Base-by-base conservation (phyloP, 768 basidiomycete genomes). In the Suillus hirtellus region DNA sequence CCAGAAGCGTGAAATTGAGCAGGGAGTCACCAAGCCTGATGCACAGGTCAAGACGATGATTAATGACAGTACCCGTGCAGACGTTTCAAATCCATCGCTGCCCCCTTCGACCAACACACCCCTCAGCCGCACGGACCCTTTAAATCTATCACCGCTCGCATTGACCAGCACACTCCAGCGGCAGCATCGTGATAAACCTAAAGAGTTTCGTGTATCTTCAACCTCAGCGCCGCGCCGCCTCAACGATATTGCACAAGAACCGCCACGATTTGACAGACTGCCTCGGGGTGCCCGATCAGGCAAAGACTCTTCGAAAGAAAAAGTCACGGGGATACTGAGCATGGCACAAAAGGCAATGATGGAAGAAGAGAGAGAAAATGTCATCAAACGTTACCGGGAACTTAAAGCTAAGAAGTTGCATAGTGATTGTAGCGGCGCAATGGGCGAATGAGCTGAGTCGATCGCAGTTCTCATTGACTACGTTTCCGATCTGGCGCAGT, bases 281-380 rank as follows among this genome's bases (percentile, higher is more conserved):
- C 84, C 86, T 24, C 82, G 86, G 24, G 80, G 83, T 35, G 81
- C 75, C 15, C 71, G 71, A 60, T 62, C 66, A 14, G 67, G 65
- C 2, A 65, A 63, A 66, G 68, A 52, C 55, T 69, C 59, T 58
- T 63, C 69, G 69, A 63, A 77, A 79, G 69, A 70, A 65, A 44
- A 76, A 82, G 11, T 60, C 17, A 60, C 63, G 47, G 82, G 81
- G 3, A 81, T 90, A 9, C 67, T 93, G 37, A 89, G 88, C 35
- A 87, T 92, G 83, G 86, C 88, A 15, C 90, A 92, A 77, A 87
- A 85, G 71, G 80, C 80, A 7, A 86, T 90, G 86, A 86, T 94
- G 84, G 89, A 89, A 69, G 79, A 80, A 60, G 91, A 93, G 73
- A 81, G 92, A 65, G 87, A 89, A 68, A 87, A 82, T 64, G 89